A percentile compares a stretch with the other conserved stretches of the same genome.
Conservation (phyloP, 495 filamentous ascomycete species). For the Durotheca rogersii region DNA sequence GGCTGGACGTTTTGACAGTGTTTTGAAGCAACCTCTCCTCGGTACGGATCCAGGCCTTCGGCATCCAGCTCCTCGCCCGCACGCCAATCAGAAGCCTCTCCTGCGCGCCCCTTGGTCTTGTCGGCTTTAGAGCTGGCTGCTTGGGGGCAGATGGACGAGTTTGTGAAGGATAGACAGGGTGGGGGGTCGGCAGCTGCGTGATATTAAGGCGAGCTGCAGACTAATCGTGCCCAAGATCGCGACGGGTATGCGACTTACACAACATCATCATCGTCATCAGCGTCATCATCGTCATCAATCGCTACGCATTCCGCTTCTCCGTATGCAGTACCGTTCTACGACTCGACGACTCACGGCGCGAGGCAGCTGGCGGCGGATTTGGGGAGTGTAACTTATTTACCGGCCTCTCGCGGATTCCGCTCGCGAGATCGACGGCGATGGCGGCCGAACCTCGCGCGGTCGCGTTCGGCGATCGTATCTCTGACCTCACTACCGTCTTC, state of each 20-base stretch:
- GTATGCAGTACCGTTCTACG: too few species aligned
- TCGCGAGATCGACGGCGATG: constrained; percentile 10
- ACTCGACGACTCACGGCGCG: background rate
- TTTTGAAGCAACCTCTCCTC: constrained; percentile 15
- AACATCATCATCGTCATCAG: too few species aligned
- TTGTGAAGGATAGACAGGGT: background rate
- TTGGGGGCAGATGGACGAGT: background rate
- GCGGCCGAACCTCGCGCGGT: background rate
- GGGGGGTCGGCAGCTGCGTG: constrained; percentile 9
- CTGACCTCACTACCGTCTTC: constrained; percentile 45
- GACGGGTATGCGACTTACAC: too few species aligned
- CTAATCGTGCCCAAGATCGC: too few species aligned
- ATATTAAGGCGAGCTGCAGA: constrained; percentile 17
- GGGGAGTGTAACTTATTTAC: background rate
- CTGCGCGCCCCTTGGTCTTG: background rate
- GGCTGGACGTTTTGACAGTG: constrained; percentile 22
- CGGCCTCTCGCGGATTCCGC: background rate
- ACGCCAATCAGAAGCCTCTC: constrained; percentile 2
- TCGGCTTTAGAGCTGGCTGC: background rate
- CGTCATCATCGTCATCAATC: too few species aligned
- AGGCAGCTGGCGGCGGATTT: background rate
- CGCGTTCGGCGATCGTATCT: constrained; percentile 21
- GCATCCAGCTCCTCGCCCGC: background rate
- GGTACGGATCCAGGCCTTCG: background rate
- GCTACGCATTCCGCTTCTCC: too few species aligned